Conservation (phyloP, 371 early-diverging fungal species). For the Funneliformis caledonium region DNA sequence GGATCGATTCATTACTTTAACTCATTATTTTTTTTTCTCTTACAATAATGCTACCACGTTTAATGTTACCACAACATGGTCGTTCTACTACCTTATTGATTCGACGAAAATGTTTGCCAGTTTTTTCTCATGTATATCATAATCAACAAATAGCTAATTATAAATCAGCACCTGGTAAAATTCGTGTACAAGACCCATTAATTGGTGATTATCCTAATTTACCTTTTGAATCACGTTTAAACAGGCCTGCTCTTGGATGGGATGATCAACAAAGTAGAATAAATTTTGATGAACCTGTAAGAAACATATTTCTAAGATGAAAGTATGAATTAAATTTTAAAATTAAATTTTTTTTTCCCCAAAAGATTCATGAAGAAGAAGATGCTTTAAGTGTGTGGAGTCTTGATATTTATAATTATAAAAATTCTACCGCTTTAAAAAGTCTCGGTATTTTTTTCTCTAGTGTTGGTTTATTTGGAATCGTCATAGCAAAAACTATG, state of each 20-base stretch:
- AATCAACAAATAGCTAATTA: conserved; percentile 2
- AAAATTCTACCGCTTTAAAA: not conserved
- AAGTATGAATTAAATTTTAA: not conserved
- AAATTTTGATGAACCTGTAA: conserved; percentile 19
- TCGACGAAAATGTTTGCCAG: not conserved
- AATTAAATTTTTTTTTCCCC: not conserved
- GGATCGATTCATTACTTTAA: no score
- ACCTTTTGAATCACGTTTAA: conserved; percentile 8
- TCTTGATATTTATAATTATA: conserved; percentile 18
- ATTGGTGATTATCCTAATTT: conserved; percentile 35
- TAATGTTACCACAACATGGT: not conserved
- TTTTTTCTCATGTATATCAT: not conserved
- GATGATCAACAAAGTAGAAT: conserved; percentile 15
- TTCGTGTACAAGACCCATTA: not conserved
- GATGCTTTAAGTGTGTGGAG: conserved; percentile 16
- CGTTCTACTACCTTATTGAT: not conserved
- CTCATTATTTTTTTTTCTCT: no score
- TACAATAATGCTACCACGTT: not conserved
- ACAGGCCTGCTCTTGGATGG: conserved; percentile 26
- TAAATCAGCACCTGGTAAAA: not conserved
- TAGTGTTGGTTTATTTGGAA: not conserved
- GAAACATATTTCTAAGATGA: not conserved
- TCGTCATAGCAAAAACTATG: not conserved
- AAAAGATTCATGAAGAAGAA: conserved; percentile 29
- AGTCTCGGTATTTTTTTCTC: not conserved